phyloP scores from a whole-genome alignment of 257 asterid genomes.

The Plantago elongata region DNA sequence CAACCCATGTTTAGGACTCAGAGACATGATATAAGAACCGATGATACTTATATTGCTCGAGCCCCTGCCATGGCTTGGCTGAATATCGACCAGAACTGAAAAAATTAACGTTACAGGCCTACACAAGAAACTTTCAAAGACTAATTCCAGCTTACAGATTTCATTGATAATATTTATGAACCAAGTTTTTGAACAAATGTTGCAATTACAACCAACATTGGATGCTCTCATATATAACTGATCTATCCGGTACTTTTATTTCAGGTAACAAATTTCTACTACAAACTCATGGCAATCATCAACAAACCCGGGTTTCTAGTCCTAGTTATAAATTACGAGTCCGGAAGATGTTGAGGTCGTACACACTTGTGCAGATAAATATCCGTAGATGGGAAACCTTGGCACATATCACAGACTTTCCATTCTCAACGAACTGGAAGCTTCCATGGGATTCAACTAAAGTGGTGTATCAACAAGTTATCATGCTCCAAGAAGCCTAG shows the following conservation, averaged over 20 bases:
- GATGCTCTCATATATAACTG: constrained; percentile 12
- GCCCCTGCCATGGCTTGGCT: too few species aligned
- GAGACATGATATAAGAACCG: too few species aligned
- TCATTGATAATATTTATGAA: neutral
- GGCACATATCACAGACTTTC: constrained; percentile 8
- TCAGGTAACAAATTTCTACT: constrained; percentile 25
- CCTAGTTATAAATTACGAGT: neutral
- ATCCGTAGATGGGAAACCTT: constrained; percentile 10
- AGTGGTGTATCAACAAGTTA: constrained; percentile 14
- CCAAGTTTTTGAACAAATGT: neutral
- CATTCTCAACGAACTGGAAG: constrained; percentile 15
- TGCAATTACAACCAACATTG: constrained; percentile 2
- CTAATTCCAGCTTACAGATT: too few species aligned
- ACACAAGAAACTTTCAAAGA: too few species aligned
- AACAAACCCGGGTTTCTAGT: constrained; percentile 32
- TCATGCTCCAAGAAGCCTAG: constrained; percentile 27
- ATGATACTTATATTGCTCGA: too few species aligned
- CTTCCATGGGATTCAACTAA: constrained; percentile 8
- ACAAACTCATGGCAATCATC: constrained; percentile 20
- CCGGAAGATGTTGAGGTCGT: constrained; percentile 6
- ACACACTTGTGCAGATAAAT: constrained; percentile 15
- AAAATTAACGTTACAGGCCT: too few species aligned
- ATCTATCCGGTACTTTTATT: constrained; percentile 10
- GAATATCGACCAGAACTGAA: too few species aligned
- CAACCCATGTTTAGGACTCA: too few species aligned